phyloP scores from a whole-genome alignment of 306 rosid species.

The Lablab purpureus region DNA sequence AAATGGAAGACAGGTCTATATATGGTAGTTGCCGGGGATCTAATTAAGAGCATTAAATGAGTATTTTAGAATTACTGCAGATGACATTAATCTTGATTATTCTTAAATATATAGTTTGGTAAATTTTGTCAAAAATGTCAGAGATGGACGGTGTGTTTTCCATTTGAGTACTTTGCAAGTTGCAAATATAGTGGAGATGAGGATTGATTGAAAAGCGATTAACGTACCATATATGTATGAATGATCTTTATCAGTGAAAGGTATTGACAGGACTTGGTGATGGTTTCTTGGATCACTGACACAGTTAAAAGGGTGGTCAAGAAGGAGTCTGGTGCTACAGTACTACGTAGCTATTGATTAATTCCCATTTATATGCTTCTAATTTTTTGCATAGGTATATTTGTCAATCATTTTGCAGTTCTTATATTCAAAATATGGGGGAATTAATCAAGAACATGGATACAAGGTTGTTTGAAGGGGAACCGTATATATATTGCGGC shows the following conservation, averaged over 20 bases:
- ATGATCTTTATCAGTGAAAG: conserved; percentile 38
- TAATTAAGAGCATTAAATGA: conserved; percentile 36
- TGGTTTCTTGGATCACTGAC: conserved; percentile 40
- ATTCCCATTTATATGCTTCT: not conserved
- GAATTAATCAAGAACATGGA: not conserved
- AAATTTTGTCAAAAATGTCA: conserved; percentile 30
- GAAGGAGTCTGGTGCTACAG: not conserved
- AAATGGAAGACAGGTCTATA: conserved; percentile 21
- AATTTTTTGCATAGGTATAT: not conserved
- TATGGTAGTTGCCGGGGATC: not conserved
- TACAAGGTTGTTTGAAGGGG: conserved; percentile 6
- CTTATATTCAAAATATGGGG: not conserved
- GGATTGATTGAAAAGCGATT: conserved; percentile 39
- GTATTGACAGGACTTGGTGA: conserved; percentile 42
- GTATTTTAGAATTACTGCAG: conserved; percentile 29
- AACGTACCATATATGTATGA: conserved; percentile 5
- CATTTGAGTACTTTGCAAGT: conserved; percentile 37
- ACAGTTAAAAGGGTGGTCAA: conserved; percentile 34
- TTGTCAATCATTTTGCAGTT: not conserved
- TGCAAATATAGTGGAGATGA: conserved; percentile 4
- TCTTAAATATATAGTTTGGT: not conserved
- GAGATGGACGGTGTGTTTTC: conserved; percentile 26
- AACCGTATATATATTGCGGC: conserved; percentile 15
- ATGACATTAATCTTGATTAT: conserved; percentile 34
- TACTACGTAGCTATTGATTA: not conserved